Conservation (phyloP, 345 rosid species). For the Cardamine chenopodiifolia region DNA sequence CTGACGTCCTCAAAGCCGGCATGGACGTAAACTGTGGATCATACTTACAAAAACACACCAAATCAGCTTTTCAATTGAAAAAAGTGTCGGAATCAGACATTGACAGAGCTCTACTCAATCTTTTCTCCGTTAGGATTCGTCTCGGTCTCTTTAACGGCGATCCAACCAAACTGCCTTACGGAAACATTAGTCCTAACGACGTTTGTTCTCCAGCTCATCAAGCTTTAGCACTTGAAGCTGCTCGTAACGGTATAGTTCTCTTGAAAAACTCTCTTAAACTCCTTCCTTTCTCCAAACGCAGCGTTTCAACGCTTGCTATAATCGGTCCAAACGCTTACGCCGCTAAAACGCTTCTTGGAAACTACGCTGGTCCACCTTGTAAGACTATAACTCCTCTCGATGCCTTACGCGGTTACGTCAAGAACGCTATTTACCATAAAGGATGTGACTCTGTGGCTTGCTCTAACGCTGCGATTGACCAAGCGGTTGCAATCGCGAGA, state of each 20-base stretch:
- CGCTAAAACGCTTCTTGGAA: slow-evolving; percentile 64
- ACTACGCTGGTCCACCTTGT: slow-evolving; percentile 86
- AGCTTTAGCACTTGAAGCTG: slow-evolving; percentile 82
- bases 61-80: slow-evolving; percentile 65
- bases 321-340: slow-evolving; percentile 83
- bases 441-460: slow-evolving; percentile 80
- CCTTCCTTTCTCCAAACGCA: slow-evolving; percentile 65
- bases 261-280: slow-evolving; percentile 60
- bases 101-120: slow-evolving; percentile 75
- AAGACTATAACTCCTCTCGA: slow-evolving; percentile 58
- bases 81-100: slow-evolving; percentile 61
- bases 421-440: slow-evolving; percentile 48
- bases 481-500: slow-evolving; percentile 59
- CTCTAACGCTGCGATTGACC: slow-evolving; percentile 52
- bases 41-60: slow-evolving; percentile 63
- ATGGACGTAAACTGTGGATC: slow-evolving; percentile 91
- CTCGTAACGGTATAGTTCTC: slow-evolving; percentile 84
- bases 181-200: slow-evolving; percentile 61
- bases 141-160: slow-evolving; percentile 86
- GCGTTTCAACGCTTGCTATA: slow-evolving; percentile 54
- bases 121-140: slow-evolving; percentile 79
- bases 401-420: slow-evolving; percentile 57
- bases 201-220: slow-evolving; percentile 76
- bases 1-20: slow-evolving; percentile 80
- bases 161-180: slow-evolving; percentile 59